Conservation (phyloP, 352 stramenopile species). For the Blastocystis hominis region DNA sequence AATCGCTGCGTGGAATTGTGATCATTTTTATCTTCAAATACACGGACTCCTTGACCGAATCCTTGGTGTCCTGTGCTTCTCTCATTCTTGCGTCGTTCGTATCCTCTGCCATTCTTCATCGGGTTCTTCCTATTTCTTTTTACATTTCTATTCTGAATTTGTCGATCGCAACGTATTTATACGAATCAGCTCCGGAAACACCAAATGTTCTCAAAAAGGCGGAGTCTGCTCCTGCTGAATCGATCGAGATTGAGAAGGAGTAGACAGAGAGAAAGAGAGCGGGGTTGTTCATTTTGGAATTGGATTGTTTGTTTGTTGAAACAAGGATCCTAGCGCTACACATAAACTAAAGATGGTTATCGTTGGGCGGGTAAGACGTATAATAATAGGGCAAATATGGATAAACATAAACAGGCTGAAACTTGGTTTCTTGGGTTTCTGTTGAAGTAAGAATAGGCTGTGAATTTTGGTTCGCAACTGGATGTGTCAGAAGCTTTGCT, state of each 20-base stretch:
- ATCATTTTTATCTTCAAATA: neutral
- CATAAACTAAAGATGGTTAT: neutral
- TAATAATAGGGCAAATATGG: neutral
- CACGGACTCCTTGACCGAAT: slow-evolving; percentile 2
- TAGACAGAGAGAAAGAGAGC: neutral
- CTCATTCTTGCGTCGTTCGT: slow-evolving; percentile 17
- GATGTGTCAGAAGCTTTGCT: neutral
- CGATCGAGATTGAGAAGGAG: neutral
- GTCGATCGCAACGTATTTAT: slow-evolving; percentile 2
- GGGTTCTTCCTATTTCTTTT: neutral
- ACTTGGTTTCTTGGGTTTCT: neutral
- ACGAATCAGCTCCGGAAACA: slow-evolving; percentile 1
- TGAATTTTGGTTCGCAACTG: neutral
- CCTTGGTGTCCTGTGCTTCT: slow-evolving; percentile 7
- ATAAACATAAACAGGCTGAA: neutral
- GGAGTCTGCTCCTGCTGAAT: neutral
- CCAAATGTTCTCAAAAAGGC: neutral
- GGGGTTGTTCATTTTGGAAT: neutral
- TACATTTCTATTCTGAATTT: neutral
- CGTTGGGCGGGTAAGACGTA: neutral
- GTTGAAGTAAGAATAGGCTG: neutral
- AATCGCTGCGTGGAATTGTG: neutral
- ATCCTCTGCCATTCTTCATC: neutral
- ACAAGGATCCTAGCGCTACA: neutral
- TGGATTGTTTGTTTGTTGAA: neutral